Base-by-base conservation (phyloP, 345 rosid genomes). In the Microcos paniculata region DNA sequence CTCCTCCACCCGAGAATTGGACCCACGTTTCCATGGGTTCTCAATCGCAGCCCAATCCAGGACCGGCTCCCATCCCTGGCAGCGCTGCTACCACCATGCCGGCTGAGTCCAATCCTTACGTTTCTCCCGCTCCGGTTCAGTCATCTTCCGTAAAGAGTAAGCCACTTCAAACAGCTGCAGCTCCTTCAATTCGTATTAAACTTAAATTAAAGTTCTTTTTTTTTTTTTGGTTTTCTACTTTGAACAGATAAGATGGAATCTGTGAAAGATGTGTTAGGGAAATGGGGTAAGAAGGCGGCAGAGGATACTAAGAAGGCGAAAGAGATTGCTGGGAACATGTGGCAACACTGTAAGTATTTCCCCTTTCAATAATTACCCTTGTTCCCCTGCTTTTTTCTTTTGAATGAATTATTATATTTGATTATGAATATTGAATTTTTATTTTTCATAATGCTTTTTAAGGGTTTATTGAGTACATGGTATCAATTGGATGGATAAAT, bases 261-360 rank as follows among this genome's bases (percentile, higher is more conserved):
- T 0, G 92, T 96, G 85, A 94, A 88, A 89, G 98, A 85, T 53
- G 90, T 85, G 82, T 80, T 96, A 2, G 94, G 94, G n/a, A 91
- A 81, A 78, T 96, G 92, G 92, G 95, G 95, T 49, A 94, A 96
- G 82, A 94, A 84, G 90, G 97, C 95, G 0, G 88, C 90, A 0
- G 99, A 92, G n/a, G 94, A 94, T 19, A 85, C 97, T 23, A 94
- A 94, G 88, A 96, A 86, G 80, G 97, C 94, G 0, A 93, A 91
- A 84, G 99, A 92, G 84, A 93, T 94, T 79, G 95, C 98, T 72
- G 98, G 94, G 59, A 90, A 91, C 76, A 79, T 90, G 86, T 92
- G 97, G 97, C 97, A 94, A 58, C 97, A 92, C 84, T 67, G 97
- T 94, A 79, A 82, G 83, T 62, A 67, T 46, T 31, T 55, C 46